Percentiles rank a stretch among this genome's conserved stretches.
phyloP scores from a whole-genome alignment of 352 stramenopile species.

The Phytopythium chamaehyphon region DNA sequence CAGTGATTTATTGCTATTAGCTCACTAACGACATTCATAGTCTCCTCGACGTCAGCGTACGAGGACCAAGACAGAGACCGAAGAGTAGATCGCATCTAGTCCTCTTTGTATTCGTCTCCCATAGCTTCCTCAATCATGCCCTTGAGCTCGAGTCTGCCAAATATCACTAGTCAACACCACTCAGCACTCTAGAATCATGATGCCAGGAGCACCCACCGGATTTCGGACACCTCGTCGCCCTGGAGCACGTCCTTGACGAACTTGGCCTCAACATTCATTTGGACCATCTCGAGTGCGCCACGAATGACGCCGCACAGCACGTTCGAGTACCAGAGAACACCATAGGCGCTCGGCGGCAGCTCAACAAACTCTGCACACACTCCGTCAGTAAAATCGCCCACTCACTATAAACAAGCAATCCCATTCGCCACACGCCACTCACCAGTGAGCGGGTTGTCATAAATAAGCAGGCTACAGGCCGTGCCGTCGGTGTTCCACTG shows the following conservation, averaged over 20 bases:
- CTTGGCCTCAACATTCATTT: conserved; percentile 82
- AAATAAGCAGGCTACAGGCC: conserved; percentile 92
- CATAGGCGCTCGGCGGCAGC: conserved; percentile 82
- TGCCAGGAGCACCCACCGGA: conserved; percentile 34
- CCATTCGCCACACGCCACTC: neutral
- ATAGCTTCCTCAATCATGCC: conserved; percentile 88
- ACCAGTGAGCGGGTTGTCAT: conserved; percentile 95
- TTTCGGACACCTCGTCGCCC: conserved; percentile 84
- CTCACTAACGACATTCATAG: no score
- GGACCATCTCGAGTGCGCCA: conserved; percentile 95
- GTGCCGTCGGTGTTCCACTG: conserved; percentile 88
- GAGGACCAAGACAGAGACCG: no score
- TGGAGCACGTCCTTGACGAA: conserved; percentile 86
- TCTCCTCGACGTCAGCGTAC: no score
- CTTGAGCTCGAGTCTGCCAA: conserved; percentile 69
- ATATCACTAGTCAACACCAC: neutral
- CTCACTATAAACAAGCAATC: neutral
- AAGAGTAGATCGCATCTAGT: conserved; percentile 22
- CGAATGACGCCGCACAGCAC: conserved; percentile 95
- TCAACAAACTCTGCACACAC: conserved; percentile 81
- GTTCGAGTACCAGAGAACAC: conserved; percentile 95
- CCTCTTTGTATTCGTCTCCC: conserved; percentile 88
- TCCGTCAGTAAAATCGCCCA: no score
- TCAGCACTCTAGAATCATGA: neutral
- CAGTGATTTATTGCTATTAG: no score